phyloP scores from a whole-genome alignment of 352 stramenopile genomes.

The Phytopythium mirpurense region DNA sequence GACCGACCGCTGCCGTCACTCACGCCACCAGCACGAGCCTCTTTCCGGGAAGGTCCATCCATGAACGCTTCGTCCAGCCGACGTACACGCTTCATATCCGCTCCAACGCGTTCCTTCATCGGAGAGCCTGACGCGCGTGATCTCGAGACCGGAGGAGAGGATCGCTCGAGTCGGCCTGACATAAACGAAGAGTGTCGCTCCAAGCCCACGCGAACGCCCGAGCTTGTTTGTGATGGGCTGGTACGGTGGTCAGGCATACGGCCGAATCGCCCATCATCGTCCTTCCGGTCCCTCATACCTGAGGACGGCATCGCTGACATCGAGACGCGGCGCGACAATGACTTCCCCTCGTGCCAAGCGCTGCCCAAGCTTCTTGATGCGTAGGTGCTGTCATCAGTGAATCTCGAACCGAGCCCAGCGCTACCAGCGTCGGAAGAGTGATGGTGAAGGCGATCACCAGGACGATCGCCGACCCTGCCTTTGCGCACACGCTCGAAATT shows the following conservation, averaged over 20 bases:
- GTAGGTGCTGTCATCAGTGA: neutral
- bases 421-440: neutral
- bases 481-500: neutral
- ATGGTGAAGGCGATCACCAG: neutral
- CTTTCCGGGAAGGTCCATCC: neutral
- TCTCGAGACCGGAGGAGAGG: neutral
- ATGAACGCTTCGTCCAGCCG: neutral
- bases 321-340: neutral
- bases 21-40: neutral
- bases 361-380: neutral
- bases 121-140: conserved; percentile 1
- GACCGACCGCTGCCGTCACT: neutral
- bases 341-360: neutral
- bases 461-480: neutral
- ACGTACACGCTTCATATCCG: conserved; percentile 12
- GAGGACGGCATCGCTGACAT: conserved; percentile 6
- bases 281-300: neutral
- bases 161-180: neutral
- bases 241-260: neutral
- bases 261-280: conserved; percentile 2
- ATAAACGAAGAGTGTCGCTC: conserved; percentile 34
- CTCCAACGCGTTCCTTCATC: conserved; percentile 9
- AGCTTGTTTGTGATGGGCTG: neutral
- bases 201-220: conserved; percentile 6
- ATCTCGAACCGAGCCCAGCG: neutral